Evolutionary conservation across 345 rosid genomes (phyloP).

Genomic region (Hypericum perforatum): DNA sequence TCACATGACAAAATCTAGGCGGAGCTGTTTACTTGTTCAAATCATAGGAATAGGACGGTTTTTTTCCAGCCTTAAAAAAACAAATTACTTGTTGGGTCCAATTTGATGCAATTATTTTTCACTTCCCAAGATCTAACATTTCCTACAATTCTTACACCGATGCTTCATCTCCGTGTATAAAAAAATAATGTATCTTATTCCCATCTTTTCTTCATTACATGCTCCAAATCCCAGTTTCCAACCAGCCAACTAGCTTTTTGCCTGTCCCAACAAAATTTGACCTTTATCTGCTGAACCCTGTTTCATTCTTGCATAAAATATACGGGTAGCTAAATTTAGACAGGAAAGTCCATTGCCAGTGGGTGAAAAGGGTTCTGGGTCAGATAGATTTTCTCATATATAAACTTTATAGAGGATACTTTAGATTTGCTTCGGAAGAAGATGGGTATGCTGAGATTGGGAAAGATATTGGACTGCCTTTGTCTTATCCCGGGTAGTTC

Average conservation of each 20-base stretch:
- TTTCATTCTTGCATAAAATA: background rate
- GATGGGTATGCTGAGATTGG: slow-evolving; percentile 26
- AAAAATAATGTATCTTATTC: slow-evolving; percentile 3
- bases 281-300: slow-evolving; percentile 1
- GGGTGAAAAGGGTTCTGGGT: slow-evolving; percentile 7
- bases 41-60: too few species aligned
- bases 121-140: background rate
- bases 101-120: background rate
- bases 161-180: slow-evolving; percentile 3
- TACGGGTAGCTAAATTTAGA: slow-evolving; percentile 1
- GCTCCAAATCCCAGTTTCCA: background rate
- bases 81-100: too few species aligned
- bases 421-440: background rate
- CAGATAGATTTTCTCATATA: background rate
- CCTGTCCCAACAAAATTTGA: slow-evolving; percentile 21
- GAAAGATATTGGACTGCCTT: slow-evolving; percentile 26
- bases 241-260: slow-evolving; percentile 5
- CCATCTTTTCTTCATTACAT: slow-evolving; percentile 2
- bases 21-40: background rate
- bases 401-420: background rate
- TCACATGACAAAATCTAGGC: slow-evolving; percentile 17
- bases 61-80: too few species aligned
- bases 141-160: slow-evolving; percentile 1
- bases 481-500: slow-evolving; percentile 12
- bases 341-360: background rate